Evolutionary conservation across 768 basidiomycete species (phyloP).

Genomic region (Tricholoma matsutake): DNA sequence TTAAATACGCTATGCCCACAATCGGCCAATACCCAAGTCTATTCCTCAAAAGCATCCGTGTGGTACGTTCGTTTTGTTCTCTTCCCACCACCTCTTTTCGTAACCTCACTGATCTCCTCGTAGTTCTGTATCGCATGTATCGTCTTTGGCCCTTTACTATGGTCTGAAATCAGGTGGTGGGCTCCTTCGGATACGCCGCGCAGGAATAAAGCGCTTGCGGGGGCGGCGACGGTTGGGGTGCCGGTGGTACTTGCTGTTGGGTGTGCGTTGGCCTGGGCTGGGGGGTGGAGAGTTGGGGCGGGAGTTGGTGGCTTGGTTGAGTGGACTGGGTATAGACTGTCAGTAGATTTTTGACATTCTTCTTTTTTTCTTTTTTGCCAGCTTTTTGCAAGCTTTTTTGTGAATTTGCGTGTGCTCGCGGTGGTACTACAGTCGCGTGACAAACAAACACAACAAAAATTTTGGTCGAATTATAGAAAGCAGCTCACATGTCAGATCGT

Average conservation of each 20-base stretch:
- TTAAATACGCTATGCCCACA: slow-evolving; percentile 38
- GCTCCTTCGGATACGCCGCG: slow-evolving; percentile 21
- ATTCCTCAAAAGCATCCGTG: slow-evolving; percentile 54
- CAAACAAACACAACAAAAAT: too few relatives aligned
- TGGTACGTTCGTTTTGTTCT: slow-evolving; percentile 74
- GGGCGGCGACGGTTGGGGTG: background rate
- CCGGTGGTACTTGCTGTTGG: background rate
- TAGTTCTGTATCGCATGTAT: slow-evolving; percentile 90
- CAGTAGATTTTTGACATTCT: too few relatives aligned
- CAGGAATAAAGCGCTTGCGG: background rate
- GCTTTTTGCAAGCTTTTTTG: too few relatives aligned
- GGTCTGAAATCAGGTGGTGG: slow-evolving; percentile 85
- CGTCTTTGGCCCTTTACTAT: slow-evolving; percentile 86
- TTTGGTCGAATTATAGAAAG: too few relatives aligned
- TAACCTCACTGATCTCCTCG: background rate
- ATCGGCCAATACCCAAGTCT: slow-evolving; percentile 69
- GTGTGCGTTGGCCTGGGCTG: background rate
- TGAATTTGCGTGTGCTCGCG: too few relatives aligned
- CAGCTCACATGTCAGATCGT: too few relatives aligned
- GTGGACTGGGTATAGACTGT: too few relatives aligned
- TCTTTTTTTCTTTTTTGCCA: too few relatives aligned
- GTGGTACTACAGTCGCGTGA: too few relatives aligned
- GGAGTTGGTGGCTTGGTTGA: too few relatives aligned
- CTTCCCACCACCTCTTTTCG: slow-evolving; percentile 2
- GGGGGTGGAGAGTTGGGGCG: background rate